Evolutionary conservation across 2,329 filamentous ascomycete genomes (phyloP).

Genomic region (Fusarium proliferatum): DNA sequence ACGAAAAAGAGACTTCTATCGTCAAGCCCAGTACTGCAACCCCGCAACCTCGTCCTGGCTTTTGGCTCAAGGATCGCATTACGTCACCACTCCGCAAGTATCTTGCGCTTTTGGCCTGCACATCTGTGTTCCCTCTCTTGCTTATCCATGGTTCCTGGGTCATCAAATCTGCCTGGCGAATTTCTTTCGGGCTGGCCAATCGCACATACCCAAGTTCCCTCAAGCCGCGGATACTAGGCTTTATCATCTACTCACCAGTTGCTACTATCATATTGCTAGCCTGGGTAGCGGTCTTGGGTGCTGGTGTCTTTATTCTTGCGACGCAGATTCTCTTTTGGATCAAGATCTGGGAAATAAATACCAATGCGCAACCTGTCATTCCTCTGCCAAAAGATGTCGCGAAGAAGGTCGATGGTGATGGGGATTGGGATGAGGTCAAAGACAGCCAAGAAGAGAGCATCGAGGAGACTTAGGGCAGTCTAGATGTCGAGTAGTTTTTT

Average conservation of each 20-base stretch:
- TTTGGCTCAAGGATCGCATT: slow-evolving; percentile 7
- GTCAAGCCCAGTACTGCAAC: not conserved
- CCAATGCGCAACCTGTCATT: accelerated
- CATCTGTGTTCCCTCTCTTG: not conserved
- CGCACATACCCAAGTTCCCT: slow-evolving; percentile 15
- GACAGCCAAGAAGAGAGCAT: not conserved
- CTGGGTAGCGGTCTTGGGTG: not conserved
- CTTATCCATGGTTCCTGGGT: slow-evolving; percentile 27
- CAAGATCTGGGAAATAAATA: slow-evolving; percentile 4
- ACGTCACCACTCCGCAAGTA: slow-evolving; percentile 12
- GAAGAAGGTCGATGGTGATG: not conserved
- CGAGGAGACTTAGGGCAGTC: not conserved
- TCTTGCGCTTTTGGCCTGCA: not conserved
- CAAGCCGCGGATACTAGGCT: slow-evolving; percentile 9
- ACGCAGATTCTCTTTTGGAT: not conserved
- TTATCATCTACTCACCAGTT: slow-evolving; percentile 9
- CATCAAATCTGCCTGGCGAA: slow-evolving; percentile 16
- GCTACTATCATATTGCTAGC: not conserved
- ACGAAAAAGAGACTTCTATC: not conserved
- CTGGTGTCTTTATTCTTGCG: not conserved
- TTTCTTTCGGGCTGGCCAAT: slow-evolving; percentile 5
- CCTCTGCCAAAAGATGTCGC: not conserved
- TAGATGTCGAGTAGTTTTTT: too few relatives aligned
- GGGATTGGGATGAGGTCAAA: not conserved
- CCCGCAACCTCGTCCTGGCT: not conserved